Percentiles rank a stretch among this genome's conserved stretches.
phyloP scores from a whole-genome alignment of 176 grass and related monocot genomes.

The Otatea glauca region DNA sequence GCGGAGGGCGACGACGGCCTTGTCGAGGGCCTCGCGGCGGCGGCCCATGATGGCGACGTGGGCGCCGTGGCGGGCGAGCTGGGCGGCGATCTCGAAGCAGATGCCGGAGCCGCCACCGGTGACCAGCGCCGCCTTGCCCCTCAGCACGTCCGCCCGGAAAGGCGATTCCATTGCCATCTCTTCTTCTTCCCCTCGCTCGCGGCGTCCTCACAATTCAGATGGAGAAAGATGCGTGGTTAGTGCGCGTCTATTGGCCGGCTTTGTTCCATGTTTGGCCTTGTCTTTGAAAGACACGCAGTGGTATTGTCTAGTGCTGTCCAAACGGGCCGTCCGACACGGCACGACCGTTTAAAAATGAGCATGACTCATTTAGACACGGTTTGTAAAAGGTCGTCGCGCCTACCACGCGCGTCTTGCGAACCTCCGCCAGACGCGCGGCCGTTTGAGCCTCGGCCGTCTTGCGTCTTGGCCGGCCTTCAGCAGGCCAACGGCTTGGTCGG shows the following conservation, averaged over 20 bases:
- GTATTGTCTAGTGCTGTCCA: too few species aligned
- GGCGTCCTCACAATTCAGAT: neutral
- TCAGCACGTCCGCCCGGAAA: conserved; percentile 72
- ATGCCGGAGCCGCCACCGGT: conserved; percentile 90
- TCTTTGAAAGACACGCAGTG: neutral
- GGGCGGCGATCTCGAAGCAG: conserved; percentile 78
- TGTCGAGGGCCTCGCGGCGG: conserved; percentile 78
- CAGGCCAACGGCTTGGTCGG: too few species aligned
- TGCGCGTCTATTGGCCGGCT: neutral
- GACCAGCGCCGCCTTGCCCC: conserved; percentile 76
- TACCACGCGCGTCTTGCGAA: too few species aligned
- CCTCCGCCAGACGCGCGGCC: too few species aligned
- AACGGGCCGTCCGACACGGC: too few species aligned
- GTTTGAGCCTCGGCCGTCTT: too few species aligned
- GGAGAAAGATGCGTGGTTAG: neutral
- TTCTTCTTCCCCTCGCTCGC: too few species aligned
- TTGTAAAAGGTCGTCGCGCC: too few species aligned
- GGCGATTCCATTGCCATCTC: conserved; percentile 58
- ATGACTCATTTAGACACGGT: too few species aligned
- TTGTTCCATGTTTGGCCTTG: conserved; percentile 16
- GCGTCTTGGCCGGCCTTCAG: too few species aligned
- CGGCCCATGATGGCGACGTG: conserved; percentile 85
- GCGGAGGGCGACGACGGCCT: conserved; percentile 67
- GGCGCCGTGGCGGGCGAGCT: conserved; percentile 83
- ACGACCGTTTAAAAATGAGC: too few species aligned